These are phyloP conservation scores for Annona cherimola DNA, from an alignment of 164 flowering plant species.

Conservation along the genomic window DNA sequence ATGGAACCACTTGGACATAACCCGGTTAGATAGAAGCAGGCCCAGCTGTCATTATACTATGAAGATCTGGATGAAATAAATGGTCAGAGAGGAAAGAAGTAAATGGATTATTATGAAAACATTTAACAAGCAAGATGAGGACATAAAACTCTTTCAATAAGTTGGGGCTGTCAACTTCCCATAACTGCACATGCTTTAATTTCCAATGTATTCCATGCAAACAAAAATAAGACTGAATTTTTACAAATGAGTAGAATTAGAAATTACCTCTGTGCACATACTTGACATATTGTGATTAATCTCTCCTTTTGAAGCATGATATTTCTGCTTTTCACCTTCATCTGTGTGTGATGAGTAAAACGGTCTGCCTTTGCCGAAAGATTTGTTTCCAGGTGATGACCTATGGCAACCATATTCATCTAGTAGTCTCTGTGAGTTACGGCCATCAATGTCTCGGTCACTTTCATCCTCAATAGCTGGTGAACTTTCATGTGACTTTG, in stretches of 20 bases:
- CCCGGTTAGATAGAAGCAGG: too few relatives aligned
- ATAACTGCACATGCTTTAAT: too few relatives aligned
- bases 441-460: slow-evolving; percentile 14
- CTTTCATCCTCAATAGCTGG: slow-evolving; percentile 11
- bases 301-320: slow-evolving; percentile 13
- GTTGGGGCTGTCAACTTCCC: too few relatives aligned
- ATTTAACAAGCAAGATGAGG: too few relatives aligned
- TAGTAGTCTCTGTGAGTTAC: slow-evolving; percentile 7
- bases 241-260: not conserved
- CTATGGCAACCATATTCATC: slow-evolving; percentile 16
- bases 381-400: slow-evolving; percentile 5
- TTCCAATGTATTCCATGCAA: not conserved
- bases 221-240: not conserved
- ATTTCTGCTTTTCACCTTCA: slow-evolving; percentile 16
- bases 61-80: too few relatives aligned
- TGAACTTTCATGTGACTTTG: slow-evolving; percentile 15
- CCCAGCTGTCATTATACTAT: too few relatives aligned
- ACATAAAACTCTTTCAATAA: too few relatives aligned
- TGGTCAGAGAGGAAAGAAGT: too few relatives aligned
- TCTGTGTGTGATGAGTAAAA: not conserved
- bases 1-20: too few relatives aligned
- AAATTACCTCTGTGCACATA: not conserved
- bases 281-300: slow-evolving; percentile 8
- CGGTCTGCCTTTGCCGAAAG: slow-evolving; percentile 1
- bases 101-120: too few relatives aligned